phyloP scores from a whole-genome alignment of 108 stramenopile genomes.

The Cafeteria roenbergensis region DNA sequence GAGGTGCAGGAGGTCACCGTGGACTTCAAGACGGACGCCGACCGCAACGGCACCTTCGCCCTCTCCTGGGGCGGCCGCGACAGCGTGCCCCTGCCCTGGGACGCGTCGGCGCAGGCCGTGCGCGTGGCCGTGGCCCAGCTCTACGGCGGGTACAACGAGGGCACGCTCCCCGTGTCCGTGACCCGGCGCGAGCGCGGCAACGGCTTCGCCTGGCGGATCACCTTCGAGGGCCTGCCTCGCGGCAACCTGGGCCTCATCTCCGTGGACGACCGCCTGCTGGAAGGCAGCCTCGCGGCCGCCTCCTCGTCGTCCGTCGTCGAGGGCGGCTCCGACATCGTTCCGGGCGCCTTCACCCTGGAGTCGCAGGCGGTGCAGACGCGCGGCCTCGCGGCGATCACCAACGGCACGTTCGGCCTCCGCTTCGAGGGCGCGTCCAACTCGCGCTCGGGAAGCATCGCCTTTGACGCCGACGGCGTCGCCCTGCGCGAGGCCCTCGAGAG shows the following conservation, averaged over 20 bases:
- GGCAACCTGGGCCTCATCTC: background rate
- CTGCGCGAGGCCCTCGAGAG: background rate
- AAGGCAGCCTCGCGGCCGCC: no score
- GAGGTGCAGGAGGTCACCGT: background rate
- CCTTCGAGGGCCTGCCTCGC: background rate
- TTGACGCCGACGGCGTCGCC: background rate
- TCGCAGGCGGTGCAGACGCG: background rate
- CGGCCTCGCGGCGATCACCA: no score
- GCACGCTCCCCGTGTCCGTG: background rate
- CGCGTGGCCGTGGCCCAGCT: background rate
- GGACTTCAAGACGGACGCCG: background rate
- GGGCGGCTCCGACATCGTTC: background rate
- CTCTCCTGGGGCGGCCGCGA: background rate
- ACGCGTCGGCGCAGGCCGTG: background rate
- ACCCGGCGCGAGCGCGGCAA: background rate
- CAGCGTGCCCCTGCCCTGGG: background rate
- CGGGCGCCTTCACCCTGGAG: background rate
- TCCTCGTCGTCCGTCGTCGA: no score
- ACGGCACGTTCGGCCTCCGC: background rate
- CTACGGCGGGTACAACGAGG: background rate
- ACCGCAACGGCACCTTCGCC: background rate
- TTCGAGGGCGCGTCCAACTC: no score
- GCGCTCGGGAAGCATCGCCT: no score
- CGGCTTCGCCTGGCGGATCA: background rate
- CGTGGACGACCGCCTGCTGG: background rate